Conservation (phyloP, 2,329 filamentous ascomycete species). For the Penicillium capsulatum region DNA sequence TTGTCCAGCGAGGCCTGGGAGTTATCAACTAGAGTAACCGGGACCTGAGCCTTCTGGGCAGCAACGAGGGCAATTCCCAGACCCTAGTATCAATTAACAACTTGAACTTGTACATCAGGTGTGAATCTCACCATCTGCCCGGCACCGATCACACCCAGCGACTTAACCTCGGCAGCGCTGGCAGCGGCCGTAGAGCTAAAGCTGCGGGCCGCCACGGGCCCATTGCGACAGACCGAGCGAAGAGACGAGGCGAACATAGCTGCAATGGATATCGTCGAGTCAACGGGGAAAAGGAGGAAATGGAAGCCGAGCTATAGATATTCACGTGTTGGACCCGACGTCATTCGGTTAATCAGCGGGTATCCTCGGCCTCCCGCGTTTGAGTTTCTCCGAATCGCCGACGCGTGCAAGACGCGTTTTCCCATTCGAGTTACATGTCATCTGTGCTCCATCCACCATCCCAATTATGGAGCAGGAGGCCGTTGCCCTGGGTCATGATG, state of each 20-base stretch:
- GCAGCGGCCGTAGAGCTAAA: slow-evolving; percentile 67
- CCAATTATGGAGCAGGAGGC: slow-evolving; percentile 42
- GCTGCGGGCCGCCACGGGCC: slow-evolving; percentile 44
- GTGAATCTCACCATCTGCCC: slow-evolving; percentile 79
- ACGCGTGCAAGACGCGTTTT: slow-evolving; percentile 23
- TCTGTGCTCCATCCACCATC: slow-evolving; percentile 1
- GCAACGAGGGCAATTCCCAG: slow-evolving; percentile 94
- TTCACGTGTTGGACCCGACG: slow-evolving; percentile 23
- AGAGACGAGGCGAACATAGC: slow-evolving; percentile 37
- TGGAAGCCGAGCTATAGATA: slow-evolving; percentile 11
- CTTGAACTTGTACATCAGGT: neutral
- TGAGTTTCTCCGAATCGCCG: slow-evolving; percentile 20
- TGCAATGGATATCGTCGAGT: neutral
- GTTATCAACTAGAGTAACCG: slow-evolving; percentile 79
- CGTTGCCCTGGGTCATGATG: slow-evolving; percentile 42
- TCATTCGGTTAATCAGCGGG: slow-evolving; percentile 14
- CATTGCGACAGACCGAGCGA: slow-evolving; percentile 29
- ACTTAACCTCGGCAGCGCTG: slow-evolving; percentile 71
- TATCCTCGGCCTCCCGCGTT: slow-evolving; percentile 22
- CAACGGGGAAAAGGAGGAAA: slow-evolving; percentile 1
- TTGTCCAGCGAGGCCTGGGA: slow-evolving; percentile 83
- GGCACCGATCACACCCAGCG: slow-evolving; percentile 84
- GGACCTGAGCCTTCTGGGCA: slow-evolving; percentile 74
- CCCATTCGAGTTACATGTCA: slow-evolving; percentile 18
- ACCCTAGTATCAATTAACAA: slow-evolving; percentile 57